Conservation (phyloP, 306 rosid genomes). For the Coriaria nepalensis region DNA sequence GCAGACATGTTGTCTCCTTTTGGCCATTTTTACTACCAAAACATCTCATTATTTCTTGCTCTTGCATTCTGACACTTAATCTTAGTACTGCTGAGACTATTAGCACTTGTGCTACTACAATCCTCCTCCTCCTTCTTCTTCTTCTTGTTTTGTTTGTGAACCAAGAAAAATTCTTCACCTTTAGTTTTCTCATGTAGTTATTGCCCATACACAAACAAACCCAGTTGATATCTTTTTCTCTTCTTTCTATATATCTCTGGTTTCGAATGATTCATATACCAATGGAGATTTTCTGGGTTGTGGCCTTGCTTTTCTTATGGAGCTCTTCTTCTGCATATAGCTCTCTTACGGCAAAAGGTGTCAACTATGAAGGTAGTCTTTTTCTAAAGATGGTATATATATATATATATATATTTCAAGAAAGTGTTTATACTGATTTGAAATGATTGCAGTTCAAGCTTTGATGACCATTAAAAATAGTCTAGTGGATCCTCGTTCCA, state of each 20-base stretch:
- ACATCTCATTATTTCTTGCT: too few relatives aligned
- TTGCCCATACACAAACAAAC: neutral
- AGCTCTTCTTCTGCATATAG: constrained; percentile 21
- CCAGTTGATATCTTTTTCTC: neutral
- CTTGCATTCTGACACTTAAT: too few relatives aligned
- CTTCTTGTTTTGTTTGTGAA: too few relatives aligned
- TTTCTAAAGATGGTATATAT: constrained; percentile 1
- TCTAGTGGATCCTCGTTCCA: constrained; percentile 49
- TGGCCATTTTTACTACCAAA: too few relatives aligned
- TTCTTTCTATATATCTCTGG: too few relatives aligned
- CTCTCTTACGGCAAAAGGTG: constrained; percentile 68
- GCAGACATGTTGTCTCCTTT: too few relatives aligned
- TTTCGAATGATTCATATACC: neutral
- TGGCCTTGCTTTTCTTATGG: constrained; percentile 36
- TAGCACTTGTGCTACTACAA: too few relatives aligned
- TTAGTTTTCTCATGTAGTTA: neutral
- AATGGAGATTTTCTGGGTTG: constrained; percentile 39
- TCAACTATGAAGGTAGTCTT: constrained; percentile 75
- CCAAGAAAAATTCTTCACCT: neutral
- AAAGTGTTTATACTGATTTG: neutral
- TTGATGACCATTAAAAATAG: constrained; percentile 37
- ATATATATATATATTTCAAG: neutral
- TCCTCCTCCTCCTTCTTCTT: too few relatives aligned
- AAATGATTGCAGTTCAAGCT: constrained; percentile 50
- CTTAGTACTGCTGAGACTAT: too few relatives aligned